A percentile compares a stretch with the other conserved stretches of the same genome.
These are phyloP conservation scores for Eucalyptus sp. DNA, from an alignment of 345 rosid species.

Conservation along the genomic window DNA sequence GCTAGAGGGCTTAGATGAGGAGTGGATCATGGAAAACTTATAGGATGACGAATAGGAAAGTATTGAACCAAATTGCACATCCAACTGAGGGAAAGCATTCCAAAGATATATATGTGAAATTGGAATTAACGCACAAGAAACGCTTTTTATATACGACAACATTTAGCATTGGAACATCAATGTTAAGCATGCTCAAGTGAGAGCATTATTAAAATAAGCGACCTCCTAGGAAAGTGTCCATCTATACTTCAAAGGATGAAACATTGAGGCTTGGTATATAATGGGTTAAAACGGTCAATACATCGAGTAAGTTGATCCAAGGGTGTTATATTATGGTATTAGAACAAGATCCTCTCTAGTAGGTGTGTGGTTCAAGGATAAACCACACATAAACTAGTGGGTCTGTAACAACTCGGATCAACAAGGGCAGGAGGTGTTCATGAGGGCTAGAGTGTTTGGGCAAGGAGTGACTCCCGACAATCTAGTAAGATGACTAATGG, in stretches of 20 bases:
- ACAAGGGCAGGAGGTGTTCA: too few relatives aligned
- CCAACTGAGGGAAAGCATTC: not conserved
- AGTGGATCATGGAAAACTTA: too few relatives aligned
- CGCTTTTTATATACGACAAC: not conserved
- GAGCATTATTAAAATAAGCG: too few relatives aligned
- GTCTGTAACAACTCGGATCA: rapidly evolving
- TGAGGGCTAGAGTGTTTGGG: too few relatives aligned
- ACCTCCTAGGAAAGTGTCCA: too few relatives aligned
- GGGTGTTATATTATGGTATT: not conserved
- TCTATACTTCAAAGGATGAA: too few relatives aligned
- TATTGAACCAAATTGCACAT: not conserved
- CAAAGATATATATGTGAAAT: not conserved
- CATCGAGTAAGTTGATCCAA: not conserved
- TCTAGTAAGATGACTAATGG: too few relatives aligned
- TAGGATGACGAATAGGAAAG: too few relatives aligned
- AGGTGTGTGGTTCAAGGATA: not conserved
- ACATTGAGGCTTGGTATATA: too few relatives aligned
- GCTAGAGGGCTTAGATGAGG: too few relatives aligned
- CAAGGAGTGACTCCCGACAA: too few relatives aligned
- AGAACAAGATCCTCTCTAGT: not conserved
- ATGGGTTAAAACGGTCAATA: not conserved
- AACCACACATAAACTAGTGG: not conserved
- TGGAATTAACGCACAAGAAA: too few relatives aligned
- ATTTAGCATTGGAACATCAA: not conserved
- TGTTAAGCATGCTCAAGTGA: not conserved